phyloP scores from a whole-genome alignment of 2,329 filamentous ascomycete genomes.

The Ciborinia camelliae region DNA sequence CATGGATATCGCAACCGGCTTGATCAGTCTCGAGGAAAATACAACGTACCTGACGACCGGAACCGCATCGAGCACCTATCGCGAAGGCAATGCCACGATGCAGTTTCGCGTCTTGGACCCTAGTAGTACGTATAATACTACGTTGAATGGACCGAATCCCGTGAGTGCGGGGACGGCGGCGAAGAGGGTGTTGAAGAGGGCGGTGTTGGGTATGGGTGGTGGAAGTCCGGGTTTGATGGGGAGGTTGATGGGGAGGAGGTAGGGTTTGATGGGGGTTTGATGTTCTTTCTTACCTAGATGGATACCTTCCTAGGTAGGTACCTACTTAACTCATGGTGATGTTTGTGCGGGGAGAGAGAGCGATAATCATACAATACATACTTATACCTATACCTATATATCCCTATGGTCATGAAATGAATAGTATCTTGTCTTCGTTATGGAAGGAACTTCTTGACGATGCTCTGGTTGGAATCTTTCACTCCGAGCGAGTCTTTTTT shows the following conservation, averaged over 20 bases:
- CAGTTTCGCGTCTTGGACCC: slow-evolving; percentile 44
- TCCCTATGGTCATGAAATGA: too few relatives aligned
- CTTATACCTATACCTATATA: too few relatives aligned
- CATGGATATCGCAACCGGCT: slow-evolving; percentile 50
- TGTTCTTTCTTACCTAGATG: too few relatives aligned
- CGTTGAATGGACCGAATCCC: slow-evolving; percentile 41
- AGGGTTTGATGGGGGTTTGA: too few relatives aligned
- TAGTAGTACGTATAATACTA: slow-evolving; percentile 47
- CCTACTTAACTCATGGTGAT: too few relatives aligned
- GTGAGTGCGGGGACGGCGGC: neutral
- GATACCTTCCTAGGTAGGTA: too few relatives aligned
- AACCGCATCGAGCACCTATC: slow-evolving; percentile 28
- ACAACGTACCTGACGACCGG: slow-evolving; percentile 26
- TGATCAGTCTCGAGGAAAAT: slow-evolving; percentile 43
- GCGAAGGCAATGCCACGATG: slow-evolving; percentile 39
- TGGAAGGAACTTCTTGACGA: too few relatives aligned
- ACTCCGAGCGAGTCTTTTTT: too few relatives aligned
- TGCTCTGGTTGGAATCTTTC: too few relatives aligned
- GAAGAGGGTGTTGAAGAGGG: slow-evolving; percentile 17
- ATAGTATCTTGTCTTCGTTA: too few relatives aligned
- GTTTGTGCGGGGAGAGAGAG: too few relatives aligned
- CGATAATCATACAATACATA: too few relatives aligned
- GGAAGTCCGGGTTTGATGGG: neutral
- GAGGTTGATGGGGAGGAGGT: neutral
- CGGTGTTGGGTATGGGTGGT: slow-evolving; percentile 6